phyloP scores from a whole-genome alignment of 73 alveolate species.

The Uronychia binucleata region DNA sequence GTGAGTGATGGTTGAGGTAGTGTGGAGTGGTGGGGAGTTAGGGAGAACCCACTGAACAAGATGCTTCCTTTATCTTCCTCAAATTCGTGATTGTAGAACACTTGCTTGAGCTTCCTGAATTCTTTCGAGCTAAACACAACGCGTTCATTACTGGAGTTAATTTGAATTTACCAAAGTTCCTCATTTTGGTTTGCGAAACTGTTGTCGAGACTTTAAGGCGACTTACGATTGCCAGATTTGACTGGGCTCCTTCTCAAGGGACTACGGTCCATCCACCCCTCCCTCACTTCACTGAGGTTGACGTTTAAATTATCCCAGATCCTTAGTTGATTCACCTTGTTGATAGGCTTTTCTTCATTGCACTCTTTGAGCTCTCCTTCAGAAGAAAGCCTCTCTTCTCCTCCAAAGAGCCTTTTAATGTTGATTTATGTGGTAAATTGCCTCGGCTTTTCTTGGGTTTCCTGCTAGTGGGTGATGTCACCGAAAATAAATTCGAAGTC shows the following conservation, averaged over 20 bases:
- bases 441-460: not conserved
- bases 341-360: not conserved
- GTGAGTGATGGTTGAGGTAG: no score
- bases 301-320: not conserved
- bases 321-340: not conserved
- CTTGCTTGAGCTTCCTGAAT: not conserved
- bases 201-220: not conserved
- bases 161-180: not conserved
- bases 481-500: not conserved
- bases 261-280: not conserved
- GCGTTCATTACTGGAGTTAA: not conserved
- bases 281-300: not conserved
- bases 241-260: not conserved
- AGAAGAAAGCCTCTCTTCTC: not conserved
- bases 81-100: not conserved
- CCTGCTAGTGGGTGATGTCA: not conserved
- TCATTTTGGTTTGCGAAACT: not conserved
- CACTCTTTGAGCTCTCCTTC: not conserved
- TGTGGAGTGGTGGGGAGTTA: not conserved
- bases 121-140: not conserved
- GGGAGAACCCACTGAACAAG: not conserved
- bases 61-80: not conserved
- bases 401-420: not conserved
- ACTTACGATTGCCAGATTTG: not conserved
- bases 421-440: not conserved